phyloP scores from a whole-genome alignment of 73 alveolate species.

The Tetrahymena borealis region DNA sequence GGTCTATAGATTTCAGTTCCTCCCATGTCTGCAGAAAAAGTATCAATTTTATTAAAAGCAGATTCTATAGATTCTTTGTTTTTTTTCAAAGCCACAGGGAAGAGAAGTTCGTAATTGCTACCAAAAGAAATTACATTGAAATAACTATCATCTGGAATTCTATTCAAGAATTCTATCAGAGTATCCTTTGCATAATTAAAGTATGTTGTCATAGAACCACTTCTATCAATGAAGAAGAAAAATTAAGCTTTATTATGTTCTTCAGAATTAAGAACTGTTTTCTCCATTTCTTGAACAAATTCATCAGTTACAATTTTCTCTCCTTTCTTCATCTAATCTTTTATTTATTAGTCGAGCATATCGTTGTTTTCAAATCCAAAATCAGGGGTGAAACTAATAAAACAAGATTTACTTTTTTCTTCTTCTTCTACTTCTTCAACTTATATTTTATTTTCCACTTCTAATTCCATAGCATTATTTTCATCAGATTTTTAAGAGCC shows the following conservation, averaged over 20 bases:
- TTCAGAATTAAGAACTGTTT: not conserved
- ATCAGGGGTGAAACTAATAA: not conserved
- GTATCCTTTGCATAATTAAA: slow-evolving; percentile 60
- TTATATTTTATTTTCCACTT: not conserved
- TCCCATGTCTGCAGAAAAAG: slow-evolving; percentile 79
- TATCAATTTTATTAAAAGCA: slow-evolving; percentile 44
- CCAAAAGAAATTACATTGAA: slow-evolving; percentile 79
- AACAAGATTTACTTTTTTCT: not conserved
- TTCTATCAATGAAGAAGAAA: slow-evolving; percentile 71
- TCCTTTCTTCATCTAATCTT: not conserved
- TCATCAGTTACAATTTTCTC: not conserved
- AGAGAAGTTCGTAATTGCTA: not conserved
- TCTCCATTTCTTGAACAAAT: not conserved
- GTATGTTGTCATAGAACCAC: slow-evolving; percentile 75
- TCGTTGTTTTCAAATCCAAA: not conserved
- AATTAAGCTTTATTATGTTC: slow-evolving; percentile 7
- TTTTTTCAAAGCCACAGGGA: slow-evolving; percentile 10
- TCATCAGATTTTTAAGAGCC: not conserved
- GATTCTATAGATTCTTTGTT: slow-evolving; percentile 37
- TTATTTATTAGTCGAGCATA: not conserved
- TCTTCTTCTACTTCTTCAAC: not conserved
- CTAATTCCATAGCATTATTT: not conserved
- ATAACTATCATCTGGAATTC: slow-evolving; percentile 54
- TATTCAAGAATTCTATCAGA: slow-evolving; percentile 50
- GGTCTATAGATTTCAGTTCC: slow-evolving; percentile 68